phyloP scores from a whole-genome alignment of 495 filamentous ascomycete species.

The Aspergillus carlsbadensis region DNA sequence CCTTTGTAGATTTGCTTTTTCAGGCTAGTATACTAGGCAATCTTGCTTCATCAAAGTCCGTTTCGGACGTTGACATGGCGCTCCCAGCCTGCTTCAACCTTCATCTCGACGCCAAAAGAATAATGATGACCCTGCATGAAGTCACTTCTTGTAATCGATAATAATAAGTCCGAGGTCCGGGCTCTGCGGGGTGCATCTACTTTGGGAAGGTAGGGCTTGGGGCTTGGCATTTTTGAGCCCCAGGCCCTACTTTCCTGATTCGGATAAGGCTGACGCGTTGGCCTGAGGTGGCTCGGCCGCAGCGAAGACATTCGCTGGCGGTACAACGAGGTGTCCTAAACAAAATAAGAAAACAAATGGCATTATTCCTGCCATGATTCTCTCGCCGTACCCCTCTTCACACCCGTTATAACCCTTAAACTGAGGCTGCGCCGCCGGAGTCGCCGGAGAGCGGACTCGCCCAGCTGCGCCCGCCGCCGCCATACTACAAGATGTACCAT shows the following conservation, averaged over 20 bases:
- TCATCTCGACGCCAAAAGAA: no score
- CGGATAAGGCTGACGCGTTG: constrained; percentile 29
- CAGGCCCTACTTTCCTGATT: constrained; percentile 34
- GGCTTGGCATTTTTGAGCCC: constrained; percentile 17
- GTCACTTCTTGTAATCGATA: no score
- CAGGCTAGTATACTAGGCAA: constrained; percentile 1
- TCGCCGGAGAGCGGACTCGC: background rate
- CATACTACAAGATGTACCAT: constrained; percentile 76
- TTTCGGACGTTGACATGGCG: background rate
- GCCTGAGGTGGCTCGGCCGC: constrained; percentile 2
- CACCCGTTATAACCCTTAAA: constrained; percentile 20
- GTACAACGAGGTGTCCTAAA: background rate
- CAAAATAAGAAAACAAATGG: background rate
- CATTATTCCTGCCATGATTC: constrained; percentile 22
- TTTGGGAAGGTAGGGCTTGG: constrained; percentile 24
- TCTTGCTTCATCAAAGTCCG: background rate
- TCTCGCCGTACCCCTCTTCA: constrained; percentile 10
- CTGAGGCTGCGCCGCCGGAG: constrained; percentile 5
- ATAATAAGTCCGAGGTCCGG: no score
- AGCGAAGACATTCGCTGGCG: background rate
- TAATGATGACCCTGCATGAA: no score
- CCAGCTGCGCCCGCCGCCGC: constrained; percentile 3
- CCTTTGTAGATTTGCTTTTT: constrained; percentile 11
- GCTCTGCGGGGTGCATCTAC: no score
- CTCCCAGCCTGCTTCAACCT: background rate